Evolutionary conservation across 305 asterid genomes (phyloP), one percentile per base, ranked within the genome.

Genomic region (Fraxinus nigra): DNA sequence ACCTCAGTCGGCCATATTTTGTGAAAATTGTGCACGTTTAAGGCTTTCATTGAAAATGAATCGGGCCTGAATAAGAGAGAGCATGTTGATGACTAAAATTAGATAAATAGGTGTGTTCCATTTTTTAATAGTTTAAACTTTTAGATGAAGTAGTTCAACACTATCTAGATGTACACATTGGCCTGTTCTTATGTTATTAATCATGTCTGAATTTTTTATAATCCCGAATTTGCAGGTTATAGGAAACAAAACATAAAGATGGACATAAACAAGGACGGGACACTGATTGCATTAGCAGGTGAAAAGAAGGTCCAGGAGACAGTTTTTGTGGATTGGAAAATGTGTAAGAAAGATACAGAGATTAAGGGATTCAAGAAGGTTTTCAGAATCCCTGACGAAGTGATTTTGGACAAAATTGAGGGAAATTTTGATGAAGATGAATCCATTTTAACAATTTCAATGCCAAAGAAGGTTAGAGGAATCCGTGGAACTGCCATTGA

Each of bases 251-350:
- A 80, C 84, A 82, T 95, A 51, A 89, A 87, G 90, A 91, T 95
- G 48, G 97, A 92, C 81, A 95, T 95, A 80, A 92, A 90, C 54
- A 87, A 92, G 77, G 97, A 89, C 4, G 97, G 97, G 83, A 91
- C 82, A 48, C 80, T 80, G 46, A 88, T 95, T 3, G 59, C 82
- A 30, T 81, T 93, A 85, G 81, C 87, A 7, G 95, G 97, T 1
- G 93, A 93, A 85, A 92, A 73, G 81, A 85, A 77, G 69, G 84
- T 93, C 65, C 89, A 87, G 79, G 97, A 91, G 87, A 92, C 90
- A 0, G 87, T 92, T 7, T 81, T 93, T 85, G 84, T 87, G 54
- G 93, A 93, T 24, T 86, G 92, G 94, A 84, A 82, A 82, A 77
- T 92, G 82, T 28, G 85, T 35, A 92, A 84, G 84, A 92, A 93